phyloP scores from a whole-genome alignment of 768 basidiomycete genomes.

The Filobasidium floriforme region DNA sequence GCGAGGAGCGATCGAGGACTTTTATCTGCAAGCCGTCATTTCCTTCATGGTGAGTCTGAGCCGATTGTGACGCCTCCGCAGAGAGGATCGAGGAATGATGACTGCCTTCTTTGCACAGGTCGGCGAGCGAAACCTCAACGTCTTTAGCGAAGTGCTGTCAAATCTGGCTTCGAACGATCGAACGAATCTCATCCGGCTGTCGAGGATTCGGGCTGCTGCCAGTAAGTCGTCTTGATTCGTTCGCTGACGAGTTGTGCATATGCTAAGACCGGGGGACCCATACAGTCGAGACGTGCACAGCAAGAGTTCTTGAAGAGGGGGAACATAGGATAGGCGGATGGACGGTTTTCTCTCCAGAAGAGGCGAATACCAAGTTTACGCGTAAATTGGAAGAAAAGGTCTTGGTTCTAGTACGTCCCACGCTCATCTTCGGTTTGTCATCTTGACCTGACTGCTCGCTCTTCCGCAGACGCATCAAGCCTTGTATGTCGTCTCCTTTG shows the following conservation, averaged over 20 bases:
- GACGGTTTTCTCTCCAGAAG: slow-evolving; percentile 81
- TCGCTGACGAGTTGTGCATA: not conserved
- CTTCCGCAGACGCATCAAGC: slow-evolving; percentile 52
- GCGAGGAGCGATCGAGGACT: slow-evolving; percentile 57
- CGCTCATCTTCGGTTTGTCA: not conserved
- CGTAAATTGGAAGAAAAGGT: slow-evolving; percentile 92
- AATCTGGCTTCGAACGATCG: slow-evolving; percentile 89
- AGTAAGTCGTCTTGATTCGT: slow-evolving; percentile 41
- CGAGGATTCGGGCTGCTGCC: slow-evolving; percentile 82
- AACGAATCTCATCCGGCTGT: slow-evolving; percentile 74
- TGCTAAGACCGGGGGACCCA: not conserved
- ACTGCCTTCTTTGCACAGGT: slow-evolving; percentile 43
- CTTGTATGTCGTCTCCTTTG: slow-evolving; percentile 53
- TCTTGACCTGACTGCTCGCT: not conserved
- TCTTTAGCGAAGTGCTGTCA: slow-evolving; percentile 88
- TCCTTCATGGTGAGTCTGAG: slow-evolving; percentile 38
- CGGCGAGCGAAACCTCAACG: slow-evolving; percentile 72
- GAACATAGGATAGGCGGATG: slow-evolving; percentile 76
- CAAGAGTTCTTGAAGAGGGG: slow-evolving; percentile 64
- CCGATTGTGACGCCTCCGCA: not conserved
- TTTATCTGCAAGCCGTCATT: slow-evolving; percentile 94
- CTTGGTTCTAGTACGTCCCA: slow-evolving; percentile 62
- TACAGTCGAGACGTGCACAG: slow-evolving; percentile 68
- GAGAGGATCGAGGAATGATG: too few species aligned
- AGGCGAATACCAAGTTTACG: slow-evolving; percentile 62